A percentile compares a stretch with the other conserved stretches of the same genome.
These are phyloP conservation scores for Botryotinia convoluta DNA, from an alignment of 2,329 filamentous ascomycete species.

Conservation along the genomic window DNA sequence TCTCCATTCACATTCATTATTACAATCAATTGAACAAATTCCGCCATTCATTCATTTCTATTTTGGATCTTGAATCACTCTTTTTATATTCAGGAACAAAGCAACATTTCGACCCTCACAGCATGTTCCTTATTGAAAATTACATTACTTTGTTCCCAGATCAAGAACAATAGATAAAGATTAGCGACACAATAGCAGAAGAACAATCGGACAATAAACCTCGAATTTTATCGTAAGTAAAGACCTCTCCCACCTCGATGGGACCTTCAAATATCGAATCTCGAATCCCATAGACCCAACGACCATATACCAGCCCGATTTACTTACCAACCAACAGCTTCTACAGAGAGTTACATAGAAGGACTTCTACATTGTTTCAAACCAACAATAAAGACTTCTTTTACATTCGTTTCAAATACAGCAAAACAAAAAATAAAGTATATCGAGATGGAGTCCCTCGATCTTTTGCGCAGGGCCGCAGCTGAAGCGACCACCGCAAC, in stretches of 20 bases:
- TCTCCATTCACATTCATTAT: conserved; percentile 11
- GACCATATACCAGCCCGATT: conserved; percentile 3
- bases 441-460: conserved; percentile 11
- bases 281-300: conserved; percentile 17
- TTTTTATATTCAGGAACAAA: conserved; percentile 3
- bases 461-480: conserved; percentile 14
- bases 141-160: conserved; percentile 6
- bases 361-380: not conserved
- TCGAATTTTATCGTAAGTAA: conserved; percentile 14
- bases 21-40: not conserved
- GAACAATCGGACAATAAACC: not conserved
- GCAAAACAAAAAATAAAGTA: not conserved
- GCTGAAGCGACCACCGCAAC: conserved; percentile 14
- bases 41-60: not conserved
- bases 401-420: conserved; percentile 3
- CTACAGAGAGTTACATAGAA: not conserved
- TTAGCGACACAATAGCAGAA: not conserved
- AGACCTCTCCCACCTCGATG: not conserved
- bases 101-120: not conserved
- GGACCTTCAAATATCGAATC: not conserved
- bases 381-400: not conserved
- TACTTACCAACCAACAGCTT: conserved; percentile 14
- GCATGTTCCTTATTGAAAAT: conserved; percentile 7
- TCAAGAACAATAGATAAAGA: conserved; percentile 11
- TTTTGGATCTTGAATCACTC: conserved; percentile 17